phyloP scores from a whole-genome alignment of 495 filamentous ascomycete species.

The Aspergillus carlsbadensis region DNA sequence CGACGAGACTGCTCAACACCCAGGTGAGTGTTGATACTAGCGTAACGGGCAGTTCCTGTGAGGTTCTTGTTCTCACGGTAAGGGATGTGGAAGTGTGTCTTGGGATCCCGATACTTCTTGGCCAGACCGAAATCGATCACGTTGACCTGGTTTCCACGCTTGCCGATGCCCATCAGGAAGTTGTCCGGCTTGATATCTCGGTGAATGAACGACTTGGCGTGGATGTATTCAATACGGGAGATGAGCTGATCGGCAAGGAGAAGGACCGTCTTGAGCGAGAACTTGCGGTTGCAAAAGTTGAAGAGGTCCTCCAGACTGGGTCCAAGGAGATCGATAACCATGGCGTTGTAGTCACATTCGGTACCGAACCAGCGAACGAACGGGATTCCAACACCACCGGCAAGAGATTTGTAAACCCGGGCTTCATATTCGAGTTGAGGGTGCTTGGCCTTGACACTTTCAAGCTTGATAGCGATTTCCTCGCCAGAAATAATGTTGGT shows the following conservation, averaged over 20 bases:
- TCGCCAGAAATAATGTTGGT: slow-evolving; percentile 99
- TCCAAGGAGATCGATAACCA: slow-evolving; percentile 97
- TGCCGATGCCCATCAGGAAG: slow-evolving; percentile 99
- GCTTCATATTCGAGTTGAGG: slow-evolving; percentile 99
- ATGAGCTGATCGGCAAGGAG: slow-evolving; percentile 98
- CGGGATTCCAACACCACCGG: slow-evolving; percentile 96
- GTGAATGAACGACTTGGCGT: slow-evolving; percentile 99
- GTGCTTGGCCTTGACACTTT: slow-evolving; percentile 99
- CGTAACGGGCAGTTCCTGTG: slow-evolving; percentile 98
- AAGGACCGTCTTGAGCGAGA: slow-evolving; percentile 98
- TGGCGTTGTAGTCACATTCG: slow-evolving; percentile 99
- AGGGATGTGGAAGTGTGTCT: slow-evolving; percentile 99
- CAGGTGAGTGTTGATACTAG: slow-evolving; percentile 98
- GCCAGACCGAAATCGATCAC: slow-evolving; percentile 99
- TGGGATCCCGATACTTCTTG: slow-evolving; percentile 99
- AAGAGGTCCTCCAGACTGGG: slow-evolving; percentile 99
- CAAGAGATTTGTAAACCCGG: slow-evolving; percentile 98
- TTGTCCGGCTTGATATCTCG: slow-evolving; percentile 99
- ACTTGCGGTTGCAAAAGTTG: slow-evolving; percentile 99
- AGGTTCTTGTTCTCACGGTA: slow-evolving; percentile 99
- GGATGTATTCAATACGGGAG: slow-evolving; percentile 99
- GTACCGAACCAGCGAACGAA: slow-evolving; percentile 99
- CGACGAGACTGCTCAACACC: slow-evolving; percentile 99
- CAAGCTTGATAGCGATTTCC: slow-evolving; percentile 99
- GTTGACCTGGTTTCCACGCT: slow-evolving; percentile 99